phyloP scores from a whole-genome alignment of 306 rosid species.

The Quercus gilva region DNA sequence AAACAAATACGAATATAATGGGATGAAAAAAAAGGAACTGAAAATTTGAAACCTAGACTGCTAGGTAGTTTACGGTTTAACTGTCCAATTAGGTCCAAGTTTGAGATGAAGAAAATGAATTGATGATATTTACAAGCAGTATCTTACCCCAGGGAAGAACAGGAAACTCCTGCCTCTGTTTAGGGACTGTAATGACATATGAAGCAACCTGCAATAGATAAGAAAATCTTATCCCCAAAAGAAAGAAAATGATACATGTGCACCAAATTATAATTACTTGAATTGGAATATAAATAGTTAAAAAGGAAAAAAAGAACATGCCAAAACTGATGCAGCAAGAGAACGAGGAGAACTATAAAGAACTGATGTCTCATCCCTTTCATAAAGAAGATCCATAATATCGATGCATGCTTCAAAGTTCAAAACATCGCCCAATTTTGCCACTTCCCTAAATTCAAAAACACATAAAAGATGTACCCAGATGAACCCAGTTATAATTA shows the following conservation, averaged over 20 bases:
- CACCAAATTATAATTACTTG: not conserved
- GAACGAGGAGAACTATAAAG: conserved; percentile 51
- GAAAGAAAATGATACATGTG: not conserved
- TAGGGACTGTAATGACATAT: conserved; percentile 71
- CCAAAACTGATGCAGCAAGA: conserved; percentile 85
- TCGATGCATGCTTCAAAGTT: conserved; percentile 76
- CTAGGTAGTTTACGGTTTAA: not conserved
- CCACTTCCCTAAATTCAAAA: conserved; percentile 61
- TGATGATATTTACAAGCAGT: conserved; percentile 9
- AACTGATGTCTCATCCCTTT: conserved; percentile 61
- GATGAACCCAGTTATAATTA: conserved; percentile 2
- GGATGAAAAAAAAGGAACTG: too few species aligned
- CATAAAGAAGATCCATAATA: conserved; percentile 84
- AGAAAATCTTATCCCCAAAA: not conserved
- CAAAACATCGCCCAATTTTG: conserved; percentile 74
- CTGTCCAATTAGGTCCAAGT: not conserved
- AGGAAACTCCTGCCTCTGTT: conserved; percentile 77
- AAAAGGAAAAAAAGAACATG: conserved; percentile 10
- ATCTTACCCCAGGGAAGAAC: conserved; percentile 86
- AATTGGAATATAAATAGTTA: not conserved
- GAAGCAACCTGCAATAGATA: conserved; percentile 59
- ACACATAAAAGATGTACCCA: conserved; percentile 1
- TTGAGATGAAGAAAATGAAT: not conserved
- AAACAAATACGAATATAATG: too few species aligned
- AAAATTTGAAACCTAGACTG: not conserved